Conservation (phyloP, 2,329 filamentous ascomycete genomes). For the Fusarium nodosum region DNA sequence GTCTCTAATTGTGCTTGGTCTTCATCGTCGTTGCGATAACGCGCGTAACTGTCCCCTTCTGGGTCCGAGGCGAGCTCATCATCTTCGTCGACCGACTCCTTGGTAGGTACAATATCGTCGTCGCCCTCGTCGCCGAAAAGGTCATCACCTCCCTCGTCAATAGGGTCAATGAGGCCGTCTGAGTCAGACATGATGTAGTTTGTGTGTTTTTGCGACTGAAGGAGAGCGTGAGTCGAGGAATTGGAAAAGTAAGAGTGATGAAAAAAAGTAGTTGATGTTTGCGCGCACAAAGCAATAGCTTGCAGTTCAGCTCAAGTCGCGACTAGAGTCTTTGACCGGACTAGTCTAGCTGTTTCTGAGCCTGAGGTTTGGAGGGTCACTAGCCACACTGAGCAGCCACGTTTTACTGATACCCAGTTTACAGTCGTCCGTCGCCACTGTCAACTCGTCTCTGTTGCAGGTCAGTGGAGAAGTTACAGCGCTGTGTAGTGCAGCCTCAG, state of each 20-base stretch:
- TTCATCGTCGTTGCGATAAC: constrained; percentile 60
- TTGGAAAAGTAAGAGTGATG: background rate
- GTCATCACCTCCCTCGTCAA: constrained; percentile 71
- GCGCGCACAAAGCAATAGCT: constrained; percentile 28
- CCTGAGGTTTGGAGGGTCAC: constrained; percentile 24
- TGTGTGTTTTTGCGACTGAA: background rate
- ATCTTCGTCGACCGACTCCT: constrained; percentile 74
- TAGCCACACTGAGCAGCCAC: constrained; percentile 15
- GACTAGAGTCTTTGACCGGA: constrained; percentile 21
- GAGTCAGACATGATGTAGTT: constrained; percentile 66
- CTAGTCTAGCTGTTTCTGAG: constrained; percentile 27
- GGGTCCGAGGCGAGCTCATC: constrained; percentile 68
- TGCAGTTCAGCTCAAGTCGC: constrained; percentile 22
- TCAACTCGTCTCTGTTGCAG: constrained; percentile 21
- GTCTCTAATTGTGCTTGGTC: constrained; percentile 62
- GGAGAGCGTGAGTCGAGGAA: background rate
- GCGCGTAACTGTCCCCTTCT: constrained; percentile 59
- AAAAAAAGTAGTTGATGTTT: constrained; percentile 20
- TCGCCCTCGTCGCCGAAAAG: constrained; percentile 73
- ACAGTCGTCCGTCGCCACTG: background rate
- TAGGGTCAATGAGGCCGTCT: constrained; percentile 65
- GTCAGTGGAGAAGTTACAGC: constrained; percentile 33
- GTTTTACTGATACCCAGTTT: background rate
- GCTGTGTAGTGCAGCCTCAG: constrained; percentile 33
- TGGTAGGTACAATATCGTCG: constrained; percentile 69